Evolutionary conservation across 805 yeast species (phyloP).

Genomic region (Komagataella phaffii): DNA sequence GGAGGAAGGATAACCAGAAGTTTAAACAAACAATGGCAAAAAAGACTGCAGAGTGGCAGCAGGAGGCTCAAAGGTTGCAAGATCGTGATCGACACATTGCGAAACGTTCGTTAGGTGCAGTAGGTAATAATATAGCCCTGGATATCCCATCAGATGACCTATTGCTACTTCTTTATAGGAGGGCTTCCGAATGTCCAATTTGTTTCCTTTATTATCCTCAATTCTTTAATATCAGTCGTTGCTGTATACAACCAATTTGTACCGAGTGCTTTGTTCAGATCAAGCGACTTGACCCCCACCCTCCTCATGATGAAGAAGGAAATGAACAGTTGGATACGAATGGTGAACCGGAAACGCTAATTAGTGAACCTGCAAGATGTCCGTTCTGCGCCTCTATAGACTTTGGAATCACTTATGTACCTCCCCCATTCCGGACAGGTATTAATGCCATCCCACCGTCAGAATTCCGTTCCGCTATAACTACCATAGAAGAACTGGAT

Average conservation of each 20-base stretch:
- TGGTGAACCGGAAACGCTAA: constrained; percentile 46
- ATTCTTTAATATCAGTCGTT: constrained; percentile 64
- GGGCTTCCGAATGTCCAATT: constrained; percentile 82
- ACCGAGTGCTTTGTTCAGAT: constrained; percentile 96
- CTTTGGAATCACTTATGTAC: constrained; percentile 75
- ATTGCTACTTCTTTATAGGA: constrained; percentile 46
- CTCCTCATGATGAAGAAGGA: constrained; percentile 62
- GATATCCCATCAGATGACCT: constrained; percentile 28
- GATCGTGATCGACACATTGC: constrained; percentile 15
- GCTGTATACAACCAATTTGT: constrained; percentile 90
- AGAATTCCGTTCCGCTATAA: constrained; percentile 15
- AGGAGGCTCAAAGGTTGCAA: constrained; percentile 19
- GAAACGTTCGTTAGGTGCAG: not conserved
- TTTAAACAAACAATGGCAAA: constrained; percentile 24
- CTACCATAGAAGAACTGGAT: constrained; percentile 12
- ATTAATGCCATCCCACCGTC: constrained; percentile 40
- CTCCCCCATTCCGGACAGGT: constrained; percentile 45
- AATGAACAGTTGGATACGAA: constrained; percentile 7
- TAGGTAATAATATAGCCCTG: constrained; percentile 14
- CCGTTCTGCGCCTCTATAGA: constrained; percentile 87
- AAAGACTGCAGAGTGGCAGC: constrained; percentile 22
- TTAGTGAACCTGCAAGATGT: constrained; percentile 81
- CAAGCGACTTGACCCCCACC: constrained; percentile 84
- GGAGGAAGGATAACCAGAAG: constrained; percentile 35
- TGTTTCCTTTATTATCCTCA: constrained; percentile 82